Evolutionary conservation across 345 rosid species (phyloP).

Genomic region (Euclidium syriacum): DNA sequence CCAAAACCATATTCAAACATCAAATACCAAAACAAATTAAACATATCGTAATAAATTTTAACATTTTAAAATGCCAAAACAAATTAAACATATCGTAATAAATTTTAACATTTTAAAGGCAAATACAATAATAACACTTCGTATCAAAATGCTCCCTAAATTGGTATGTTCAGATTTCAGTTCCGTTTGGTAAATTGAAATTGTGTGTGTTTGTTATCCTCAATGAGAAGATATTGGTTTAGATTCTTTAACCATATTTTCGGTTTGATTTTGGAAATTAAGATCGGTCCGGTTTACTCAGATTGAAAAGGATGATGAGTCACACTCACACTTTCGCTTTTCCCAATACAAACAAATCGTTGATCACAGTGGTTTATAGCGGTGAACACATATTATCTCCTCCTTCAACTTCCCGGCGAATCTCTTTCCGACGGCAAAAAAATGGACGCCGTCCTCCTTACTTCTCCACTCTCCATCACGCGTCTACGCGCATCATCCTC

Average conservation of each 20-base stretch:
- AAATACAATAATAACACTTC: too few relatives aligned
- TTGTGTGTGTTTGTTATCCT: too few relatives aligned
- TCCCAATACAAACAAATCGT: slow-evolving; percentile 31
- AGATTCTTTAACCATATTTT: not conserved
- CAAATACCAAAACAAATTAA: too few relatives aligned
- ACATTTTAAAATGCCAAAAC: too few relatives aligned
- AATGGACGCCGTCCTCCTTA: slow-evolving; percentile 45
- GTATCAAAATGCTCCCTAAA: too few relatives aligned
- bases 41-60: too few relatives aligned
- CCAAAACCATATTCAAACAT: too few relatives aligned
- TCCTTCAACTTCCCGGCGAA: slow-evolving; percentile 17
- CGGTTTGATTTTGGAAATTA: not conserved
- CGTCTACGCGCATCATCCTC: slow-evolving; percentile 36
- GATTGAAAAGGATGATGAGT: not conserved
- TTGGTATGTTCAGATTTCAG: too few relatives aligned
- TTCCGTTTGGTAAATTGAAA: too few relatives aligned
- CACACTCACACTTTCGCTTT: slow-evolving; percentile 5
- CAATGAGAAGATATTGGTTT: too few relatives aligned
- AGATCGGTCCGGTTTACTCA: slow-evolving; percentile 16
- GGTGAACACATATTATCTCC: slow-evolving; percentile 4
- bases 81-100: too few relatives aligned
- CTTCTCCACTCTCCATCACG: slow-evolving; percentile 25
- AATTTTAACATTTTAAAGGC: too few relatives aligned
- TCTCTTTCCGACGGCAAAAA: slow-evolving; percentile 9
- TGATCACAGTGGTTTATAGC: slow-evolving; percentile 1